phyloP scores from a whole-genome alignment of 495 filamentous ascomycete species.

The Rusavskia elegans region DNA sequence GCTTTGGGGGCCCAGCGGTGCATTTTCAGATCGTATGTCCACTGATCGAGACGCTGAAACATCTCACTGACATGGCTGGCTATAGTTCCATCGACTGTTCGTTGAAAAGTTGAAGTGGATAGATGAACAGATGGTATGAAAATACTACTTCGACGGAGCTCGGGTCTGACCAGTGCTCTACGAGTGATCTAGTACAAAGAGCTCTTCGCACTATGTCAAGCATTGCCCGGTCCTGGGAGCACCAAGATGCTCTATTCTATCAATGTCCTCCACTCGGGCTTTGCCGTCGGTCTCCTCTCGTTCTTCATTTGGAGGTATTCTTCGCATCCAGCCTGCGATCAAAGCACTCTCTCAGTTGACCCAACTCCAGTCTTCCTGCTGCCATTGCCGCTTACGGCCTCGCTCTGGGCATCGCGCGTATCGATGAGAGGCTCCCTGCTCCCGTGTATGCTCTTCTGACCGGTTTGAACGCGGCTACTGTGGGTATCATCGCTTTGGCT shows the following conservation, averaged over 20 bases:
- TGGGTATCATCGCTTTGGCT: conserved; percentile 54
- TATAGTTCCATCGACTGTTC: conserved; percentile 34
- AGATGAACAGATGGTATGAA: conserved; percentile 41
- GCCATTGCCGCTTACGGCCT: conserved; percentile 62
- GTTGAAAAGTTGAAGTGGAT: conserved; percentile 45
- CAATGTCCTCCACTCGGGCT: conserved; percentile 40
- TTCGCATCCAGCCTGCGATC: neutral
- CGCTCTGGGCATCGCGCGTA: conserved; percentile 45
- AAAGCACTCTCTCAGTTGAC: too few species aligned
- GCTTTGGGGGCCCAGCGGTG: conserved; percentile 55
- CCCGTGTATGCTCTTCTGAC: conserved; percentile 52
- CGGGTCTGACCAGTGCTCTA: neutral
- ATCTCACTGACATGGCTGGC: neutral
- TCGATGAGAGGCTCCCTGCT: conserved; percentile 36
- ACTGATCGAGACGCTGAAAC: neutral
- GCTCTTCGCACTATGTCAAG: conserved; percentile 52
- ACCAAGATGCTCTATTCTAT: conserved; percentile 60
- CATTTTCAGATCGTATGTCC: conserved; percentile 44
- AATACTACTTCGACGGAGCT: neutral
- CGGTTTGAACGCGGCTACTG: conserved; percentile 51
- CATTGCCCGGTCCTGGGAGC: conserved; percentile 47
- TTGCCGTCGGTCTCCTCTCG: conserved; percentile 33
- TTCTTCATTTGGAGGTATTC: conserved; percentile 48
- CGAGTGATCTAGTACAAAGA: conserved; percentile 42
- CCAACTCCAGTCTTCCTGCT: conserved; percentile 42